Conservation (phyloP, 2,329 filamentous ascomycete species). For the Colletotrichum tanaceti region DNA sequence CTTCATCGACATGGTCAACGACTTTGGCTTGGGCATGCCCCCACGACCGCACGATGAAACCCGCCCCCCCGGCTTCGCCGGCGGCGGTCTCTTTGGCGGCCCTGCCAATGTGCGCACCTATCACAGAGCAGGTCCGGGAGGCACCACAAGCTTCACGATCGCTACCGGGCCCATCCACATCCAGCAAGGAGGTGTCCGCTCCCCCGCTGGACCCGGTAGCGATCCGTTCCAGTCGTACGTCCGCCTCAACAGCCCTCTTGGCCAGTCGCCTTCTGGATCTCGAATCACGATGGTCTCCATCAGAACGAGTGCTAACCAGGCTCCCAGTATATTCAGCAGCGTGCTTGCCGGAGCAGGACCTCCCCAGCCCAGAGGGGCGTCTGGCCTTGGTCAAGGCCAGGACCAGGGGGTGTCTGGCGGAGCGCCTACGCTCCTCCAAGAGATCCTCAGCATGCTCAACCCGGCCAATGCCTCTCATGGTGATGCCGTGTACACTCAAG, state of each 20-base stretch:
- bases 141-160: slow-evolving; percentile 62
- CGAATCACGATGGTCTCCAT: slow-evolving; percentile 40
- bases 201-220: slow-evolving; percentile 34
- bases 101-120: slow-evolving; percentile 53
- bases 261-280: slow-evolving; percentile 30
- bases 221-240: slow-evolving; percentile 64
- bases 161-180: slow-evolving; percentile 52
- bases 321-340: slow-evolving; percentile 59
- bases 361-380: slow-evolving; percentile 46
- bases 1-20: slow-evolving; percentile 59
- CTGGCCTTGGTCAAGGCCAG: slow-evolving; percentile 34
- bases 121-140: slow-evolving; percentile 51
- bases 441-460: slow-evolving; percentile 66
- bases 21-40: slow-evolving; percentile 46
- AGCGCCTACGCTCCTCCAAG: slow-evolving; percentile 55
- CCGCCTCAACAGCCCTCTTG: slow-evolving; percentile 26
- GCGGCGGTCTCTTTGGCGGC: slow-evolving; percentile 42
- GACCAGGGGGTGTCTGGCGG: slow-evolving; percentile 21
- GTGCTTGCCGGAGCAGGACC: slow-evolving; percentile 55
- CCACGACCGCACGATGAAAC: slow-evolving; percentile 33
- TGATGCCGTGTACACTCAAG: slow-evolving; percentile 90
- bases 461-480: slow-evolving; percentile 68
- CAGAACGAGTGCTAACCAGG: slow-evolving; percentile 48
- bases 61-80: slow-evolving; percentile 38
- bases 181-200: slow-evolving; percentile 38